Evolutionary conservation across 1,284 basidiomycete species (phyloP).

Genomic region (Hemileia vastatrix): DNA sequence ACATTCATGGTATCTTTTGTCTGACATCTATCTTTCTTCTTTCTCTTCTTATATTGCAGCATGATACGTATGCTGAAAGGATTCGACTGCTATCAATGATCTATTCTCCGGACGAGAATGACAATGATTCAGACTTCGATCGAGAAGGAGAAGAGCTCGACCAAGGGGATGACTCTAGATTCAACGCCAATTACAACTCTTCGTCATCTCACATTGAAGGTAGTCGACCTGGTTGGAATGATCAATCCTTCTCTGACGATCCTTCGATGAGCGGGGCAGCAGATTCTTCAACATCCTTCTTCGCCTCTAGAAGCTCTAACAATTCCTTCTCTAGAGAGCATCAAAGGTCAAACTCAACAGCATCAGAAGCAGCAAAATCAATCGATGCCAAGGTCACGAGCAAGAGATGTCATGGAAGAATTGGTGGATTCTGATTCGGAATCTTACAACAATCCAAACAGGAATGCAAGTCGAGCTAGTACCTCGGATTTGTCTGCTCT

Average conservation of each 20-base stretch:
- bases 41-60: conserved; percentile 9
- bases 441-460: no score
- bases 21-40: neutral
- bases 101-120: conserved; percentile 29
- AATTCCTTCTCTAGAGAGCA: no score
- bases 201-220: neutral
- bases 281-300: neutral
- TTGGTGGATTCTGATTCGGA: no score
- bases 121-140: conserved; percentile 14
- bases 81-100: conserved; percentile 37
- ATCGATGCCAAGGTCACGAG: no score
- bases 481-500: no score
- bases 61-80: conserved; percentile 39
- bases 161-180: neutral
- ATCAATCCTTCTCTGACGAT: neutral
- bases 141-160: neutral
- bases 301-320: no score
- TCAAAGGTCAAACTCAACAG: no score
- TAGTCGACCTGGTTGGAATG: neutral
- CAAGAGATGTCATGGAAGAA: no score
- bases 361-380: no score
- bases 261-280: neutral
- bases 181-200: neutral
- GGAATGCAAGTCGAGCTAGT: no score
- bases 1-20: neutral